These are phyloP conservation scores for Leishmania lainsoni DNA, from an alignment of 208 protist genomes.

Conservation along the genomic window DNA sequence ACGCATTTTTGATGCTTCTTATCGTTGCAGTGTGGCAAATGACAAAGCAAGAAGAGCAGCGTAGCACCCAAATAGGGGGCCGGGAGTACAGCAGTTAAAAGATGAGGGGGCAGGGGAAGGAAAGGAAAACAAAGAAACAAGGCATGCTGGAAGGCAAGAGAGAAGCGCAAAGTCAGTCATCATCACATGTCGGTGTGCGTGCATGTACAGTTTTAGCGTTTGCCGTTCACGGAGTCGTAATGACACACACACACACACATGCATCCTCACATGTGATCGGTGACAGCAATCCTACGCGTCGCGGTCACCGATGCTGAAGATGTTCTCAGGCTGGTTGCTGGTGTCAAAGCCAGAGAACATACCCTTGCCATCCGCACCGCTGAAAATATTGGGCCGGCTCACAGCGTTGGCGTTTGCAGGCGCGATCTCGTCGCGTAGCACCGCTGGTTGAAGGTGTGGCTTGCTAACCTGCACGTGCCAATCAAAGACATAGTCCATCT, in stretches of 20 bases:
- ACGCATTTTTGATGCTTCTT: not conserved
- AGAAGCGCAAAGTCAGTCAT: not conserved
- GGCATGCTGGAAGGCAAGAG: conserved; percentile 1
- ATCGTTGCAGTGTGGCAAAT: not conserved
- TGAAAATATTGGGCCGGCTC: conserved; percentile 42
- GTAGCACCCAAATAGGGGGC: not conserved
- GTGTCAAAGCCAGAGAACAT: conserved; percentile 53
- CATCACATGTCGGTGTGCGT: not conserved
- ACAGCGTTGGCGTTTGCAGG: conserved; percentile 16
- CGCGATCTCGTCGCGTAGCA: conserved; percentile 32
- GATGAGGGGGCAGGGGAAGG: not conserved
- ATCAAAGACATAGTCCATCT: conserved; percentile 58
- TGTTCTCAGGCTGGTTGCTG: conserved; percentile 39
- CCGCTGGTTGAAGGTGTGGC: conserved; percentile 4
- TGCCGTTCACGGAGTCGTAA: not conserved
- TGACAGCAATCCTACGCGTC: conserved; percentile 9
- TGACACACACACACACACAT: not conserved
- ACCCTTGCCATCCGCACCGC: conserved; percentile 43
- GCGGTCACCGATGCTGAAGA: conserved; percentile 50
- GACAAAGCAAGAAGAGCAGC: not conserved
- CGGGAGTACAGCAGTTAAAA: not conserved
- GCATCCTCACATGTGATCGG: not conserved
- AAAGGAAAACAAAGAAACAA: conserved; percentile 10
- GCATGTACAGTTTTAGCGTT: not conserved
- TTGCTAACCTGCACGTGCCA: conserved; percentile 33